Conservation (phyloP, 1,284 basidiomycete genomes). For the Cerioporus squamosus region DNA sequence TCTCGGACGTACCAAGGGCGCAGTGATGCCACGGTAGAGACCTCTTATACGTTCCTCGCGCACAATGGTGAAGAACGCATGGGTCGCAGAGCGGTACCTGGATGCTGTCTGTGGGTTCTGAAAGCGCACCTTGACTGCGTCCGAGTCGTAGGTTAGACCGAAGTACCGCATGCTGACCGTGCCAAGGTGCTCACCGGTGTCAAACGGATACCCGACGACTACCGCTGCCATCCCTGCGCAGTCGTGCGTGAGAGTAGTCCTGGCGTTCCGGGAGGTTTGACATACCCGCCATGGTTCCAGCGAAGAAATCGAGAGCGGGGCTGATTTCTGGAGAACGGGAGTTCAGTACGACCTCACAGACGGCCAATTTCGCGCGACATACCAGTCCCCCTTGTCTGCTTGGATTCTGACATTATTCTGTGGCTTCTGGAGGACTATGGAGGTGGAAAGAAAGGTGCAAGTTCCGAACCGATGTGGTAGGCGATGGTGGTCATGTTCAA, state of each 20-base stretch:
- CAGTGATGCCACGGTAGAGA: constrained; percentile 73
- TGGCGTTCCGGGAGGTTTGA: background rate
- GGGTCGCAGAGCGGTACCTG: constrained; percentile 62
- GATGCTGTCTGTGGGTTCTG: constrained; percentile 61
- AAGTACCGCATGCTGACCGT: too few relatives aligned
- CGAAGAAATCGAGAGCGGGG: constrained; percentile 69
- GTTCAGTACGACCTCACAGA: background rate
- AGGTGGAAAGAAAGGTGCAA: background rate
- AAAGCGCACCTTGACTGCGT: constrained; percentile 75
- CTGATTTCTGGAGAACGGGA: constrained; percentile 37
- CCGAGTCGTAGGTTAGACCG: background rate
- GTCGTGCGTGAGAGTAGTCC: background rate
- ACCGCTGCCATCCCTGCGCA: constrained; percentile 63
- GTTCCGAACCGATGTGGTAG: background rate
- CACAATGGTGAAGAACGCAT: constrained; percentile 67
- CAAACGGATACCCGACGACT: constrained; percentile 73
- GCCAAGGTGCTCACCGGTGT: constrained; percentile 56
- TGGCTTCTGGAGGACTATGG: background rate
- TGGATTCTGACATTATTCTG: constrained; percentile 1
- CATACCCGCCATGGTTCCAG: constrained; percentile 71
- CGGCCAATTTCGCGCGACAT: background rate
- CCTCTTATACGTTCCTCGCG: constrained; percentile 69
- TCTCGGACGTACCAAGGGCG: constrained; percentile 61
- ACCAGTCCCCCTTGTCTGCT: constrained; percentile 6
- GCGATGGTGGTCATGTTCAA: constrained; percentile 6